These are phyloP conservation scores for Wallacemonas sp. DNA, from an alignment of 208 protist species.

Conservation along the genomic window DNA sequence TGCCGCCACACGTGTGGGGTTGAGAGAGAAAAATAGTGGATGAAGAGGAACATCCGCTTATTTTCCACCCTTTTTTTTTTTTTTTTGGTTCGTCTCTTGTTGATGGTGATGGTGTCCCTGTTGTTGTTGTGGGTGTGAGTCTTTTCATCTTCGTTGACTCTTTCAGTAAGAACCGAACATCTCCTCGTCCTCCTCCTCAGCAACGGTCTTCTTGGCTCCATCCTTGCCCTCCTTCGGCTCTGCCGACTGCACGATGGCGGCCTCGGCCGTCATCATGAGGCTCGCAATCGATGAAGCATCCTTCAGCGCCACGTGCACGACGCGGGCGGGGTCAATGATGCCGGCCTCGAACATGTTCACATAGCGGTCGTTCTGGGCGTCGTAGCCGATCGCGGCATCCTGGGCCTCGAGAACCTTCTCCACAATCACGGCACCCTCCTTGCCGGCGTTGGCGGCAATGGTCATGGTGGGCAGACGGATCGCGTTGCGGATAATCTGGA, in stretches of 20 bases:
- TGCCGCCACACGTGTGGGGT: no score
- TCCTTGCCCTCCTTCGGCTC: slow-evolving; percentile 38
- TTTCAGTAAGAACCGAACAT: slow-evolving; percentile 39
- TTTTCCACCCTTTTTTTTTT: no score
- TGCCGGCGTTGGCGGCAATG: slow-evolving; percentile 98
- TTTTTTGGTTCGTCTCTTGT: neutral
- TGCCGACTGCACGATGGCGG: slow-evolving; percentile 73
- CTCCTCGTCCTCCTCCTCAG: slow-evolving; percentile 28
- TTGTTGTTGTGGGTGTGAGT: neutral
- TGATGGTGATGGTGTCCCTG: neutral
- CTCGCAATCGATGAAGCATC: slow-evolving; percentile 97
- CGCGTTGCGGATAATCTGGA: slow-evolving; percentile 95
- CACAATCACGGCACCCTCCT: slow-evolving; percentile 97
- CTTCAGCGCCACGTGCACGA: slow-evolving; percentile 97
- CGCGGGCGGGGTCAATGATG: slow-evolving; percentile 99
- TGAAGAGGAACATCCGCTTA: no score
- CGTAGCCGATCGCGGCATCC: slow-evolving; percentile 92
- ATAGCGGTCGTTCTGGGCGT: slow-evolving; percentile 94
- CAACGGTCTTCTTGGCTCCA: slow-evolving; percentile 10
- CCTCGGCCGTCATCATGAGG: slow-evolving; percentile 99
- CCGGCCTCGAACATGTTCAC: slow-evolving; percentile 98
- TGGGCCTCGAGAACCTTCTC: slow-evolving; percentile 93
- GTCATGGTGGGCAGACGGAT: slow-evolving; percentile 91
- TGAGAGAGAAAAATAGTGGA: no score
- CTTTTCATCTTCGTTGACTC: no score